These are phyloP conservation scores for Helianthus annuus DNA, from an alignment of 129 eudicot species.

Conservation along the genomic window DNA sequence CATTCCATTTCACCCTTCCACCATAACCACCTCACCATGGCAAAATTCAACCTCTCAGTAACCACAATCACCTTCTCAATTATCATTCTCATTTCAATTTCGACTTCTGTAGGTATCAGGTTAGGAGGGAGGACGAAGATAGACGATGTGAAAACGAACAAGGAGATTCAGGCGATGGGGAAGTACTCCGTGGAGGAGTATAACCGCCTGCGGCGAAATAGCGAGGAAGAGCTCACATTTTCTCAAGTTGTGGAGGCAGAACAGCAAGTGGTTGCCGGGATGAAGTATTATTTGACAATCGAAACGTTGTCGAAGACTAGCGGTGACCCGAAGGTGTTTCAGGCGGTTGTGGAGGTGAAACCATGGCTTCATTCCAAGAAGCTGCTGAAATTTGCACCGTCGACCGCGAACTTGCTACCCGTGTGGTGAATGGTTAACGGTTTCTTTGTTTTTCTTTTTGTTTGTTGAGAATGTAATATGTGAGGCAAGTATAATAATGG, in stretches of 20 bases:
- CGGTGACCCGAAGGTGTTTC: constrained; percentile 34
- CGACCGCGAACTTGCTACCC: constrained; percentile 11
- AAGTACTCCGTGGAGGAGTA: constrained; percentile 52
- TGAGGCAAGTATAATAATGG: constrained; percentile 10
- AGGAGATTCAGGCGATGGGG: constrained; percentile 61
- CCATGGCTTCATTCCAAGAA: constrained; percentile 52
- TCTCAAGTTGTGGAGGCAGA: constrained; percentile 64
- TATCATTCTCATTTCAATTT: not conserved
- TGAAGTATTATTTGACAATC: constrained; percentile 59
- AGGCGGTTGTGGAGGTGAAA: constrained; percentile 65
- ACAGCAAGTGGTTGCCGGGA: constrained; percentile 73
- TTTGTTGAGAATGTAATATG: not conserved
- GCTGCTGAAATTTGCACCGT: constrained; percentile 47
- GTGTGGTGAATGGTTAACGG: constrained; percentile 6
- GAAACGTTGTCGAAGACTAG: constrained; percentile 26
- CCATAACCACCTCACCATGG: not conserved
- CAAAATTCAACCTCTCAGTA: not conserved
- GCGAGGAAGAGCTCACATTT: constrained; percentile 34
- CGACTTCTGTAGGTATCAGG: not conserved
- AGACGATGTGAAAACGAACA: constrained; percentile 41
- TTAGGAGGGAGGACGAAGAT: constrained; percentile 49
- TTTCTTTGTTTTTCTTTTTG: not conserved
- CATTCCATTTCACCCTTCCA: constrained; percentile 1
- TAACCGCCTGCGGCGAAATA: constrained; percentile 28
- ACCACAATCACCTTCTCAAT: constrained; percentile 7